These are phyloP conservation scores for Coemansia sp. DNA, from an alignment of 192 early-diverging fungal species.

Conservation along the genomic window DNA sequence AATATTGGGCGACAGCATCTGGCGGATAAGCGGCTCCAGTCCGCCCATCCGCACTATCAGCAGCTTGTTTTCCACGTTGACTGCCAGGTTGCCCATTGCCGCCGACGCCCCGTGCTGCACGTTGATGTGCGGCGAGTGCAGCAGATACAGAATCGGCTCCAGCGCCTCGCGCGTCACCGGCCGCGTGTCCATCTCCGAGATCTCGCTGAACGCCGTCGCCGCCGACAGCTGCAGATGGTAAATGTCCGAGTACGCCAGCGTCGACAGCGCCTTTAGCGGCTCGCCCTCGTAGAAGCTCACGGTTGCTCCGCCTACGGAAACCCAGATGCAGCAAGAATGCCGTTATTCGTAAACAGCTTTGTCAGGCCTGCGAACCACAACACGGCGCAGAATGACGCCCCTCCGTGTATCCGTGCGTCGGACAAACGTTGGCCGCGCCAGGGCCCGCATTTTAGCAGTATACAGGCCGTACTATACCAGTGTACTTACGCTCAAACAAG, in stretches of 20 bases:
- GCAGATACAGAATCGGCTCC: constrained; percentile 76
- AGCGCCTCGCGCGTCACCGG: constrained; percentile 70
- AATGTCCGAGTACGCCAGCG: constrained; percentile 79
- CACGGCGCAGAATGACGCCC: too few species aligned
- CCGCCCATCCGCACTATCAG: constrained; percentile 81
- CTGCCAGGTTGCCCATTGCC: constrained; percentile 80
- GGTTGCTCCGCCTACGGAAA: constrained; percentile 61
- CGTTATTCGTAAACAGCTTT: background rate
- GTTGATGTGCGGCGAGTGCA: constrained; percentile 78
- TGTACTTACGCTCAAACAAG: constrained; percentile 45
- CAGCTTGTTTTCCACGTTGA: constrained; percentile 75
- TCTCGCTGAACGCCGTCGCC: constrained; percentile 83
- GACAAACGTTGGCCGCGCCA: constrained; percentile 1
- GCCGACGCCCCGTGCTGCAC: constrained; percentile 82
- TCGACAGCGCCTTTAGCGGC: constrained; percentile 72
- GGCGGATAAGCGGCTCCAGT: constrained; percentile 76
- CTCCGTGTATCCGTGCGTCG: too few species aligned
- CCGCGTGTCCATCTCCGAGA: constrained; percentile 80
- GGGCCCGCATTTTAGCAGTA: too few species aligned
- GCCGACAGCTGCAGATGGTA: constrained; percentile 82
- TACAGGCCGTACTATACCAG: constrained; percentile 1
- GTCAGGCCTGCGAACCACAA: too few species aligned
- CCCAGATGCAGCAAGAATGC: background rate
- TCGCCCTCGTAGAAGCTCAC: constrained; percentile 83
- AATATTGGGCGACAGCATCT: constrained; percentile 79